Base-by-base conservation (phyloP, 768 basidiomycete genomes). In the Naganishia onofrii region DNA sequence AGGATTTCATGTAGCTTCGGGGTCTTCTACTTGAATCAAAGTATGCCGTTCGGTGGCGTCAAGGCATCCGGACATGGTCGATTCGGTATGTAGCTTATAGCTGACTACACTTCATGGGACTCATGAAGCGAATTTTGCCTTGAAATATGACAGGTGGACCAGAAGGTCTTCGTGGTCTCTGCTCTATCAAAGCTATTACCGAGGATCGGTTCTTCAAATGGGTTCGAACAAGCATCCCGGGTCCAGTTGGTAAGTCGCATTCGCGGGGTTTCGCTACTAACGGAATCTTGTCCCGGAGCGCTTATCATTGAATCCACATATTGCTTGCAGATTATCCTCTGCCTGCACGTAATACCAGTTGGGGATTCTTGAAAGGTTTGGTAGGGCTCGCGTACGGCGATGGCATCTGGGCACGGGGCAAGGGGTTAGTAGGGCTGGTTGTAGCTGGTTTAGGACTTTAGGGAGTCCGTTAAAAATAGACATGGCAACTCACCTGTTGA, bases 31-130 rank as follows among this genome's bases (percentile, higher is more conserved):
- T 70, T 81, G 67, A 88, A 87, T 78, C 95, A 99, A 84, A 90
- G 93, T 77, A 84, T 95, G 72, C 95, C 96, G 12, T 99, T 99
- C 72, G 96, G 96, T 32, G 96, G 96, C 46, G 86, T 86, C 54
- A 99, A 97, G 81, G 85, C 85, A 34, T 92, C 90, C 64, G 95
- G 95, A 48, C 94, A 95, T 77, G 95, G 93, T 7, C 87, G 96
- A 71, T 96, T 99, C 75, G 91, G 92, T 89, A 74, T 71, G 85
- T 69, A n/a, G 8, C 48, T 5, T 78, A 0, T 42, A 68, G 54
- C 56, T 13, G 12, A 23, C 38, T 34, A 53, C 72, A 70, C 56
- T 53, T 55, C 23, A 9, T 42, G 42, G 21, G 10, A 67, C 57
- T 53, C 70, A 68, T 67, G 65, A 28, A 76, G 44, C 36, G 23